Evolutionary conservation across 495 filamentous ascomycete species (phyloP), one percentile per base, ranked within the genome.

Genomic region (Tetracladium setigerum): DNA sequence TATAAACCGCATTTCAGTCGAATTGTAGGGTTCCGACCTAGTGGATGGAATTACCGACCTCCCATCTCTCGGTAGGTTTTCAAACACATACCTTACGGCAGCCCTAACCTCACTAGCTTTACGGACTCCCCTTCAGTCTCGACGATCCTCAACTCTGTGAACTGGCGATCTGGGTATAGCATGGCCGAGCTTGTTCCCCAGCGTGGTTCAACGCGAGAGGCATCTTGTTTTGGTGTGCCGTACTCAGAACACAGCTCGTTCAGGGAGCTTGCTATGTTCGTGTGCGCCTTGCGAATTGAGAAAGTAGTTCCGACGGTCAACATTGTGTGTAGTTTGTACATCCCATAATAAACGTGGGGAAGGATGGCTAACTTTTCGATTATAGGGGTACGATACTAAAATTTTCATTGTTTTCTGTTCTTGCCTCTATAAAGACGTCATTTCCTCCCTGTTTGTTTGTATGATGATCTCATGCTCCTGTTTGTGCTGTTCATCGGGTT

Each of bases 191-290:
- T 98, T 17, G 71, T 77, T 9, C 83, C 89, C 1, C 82, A 91
- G 67, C 73, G 88, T 1, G 94, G 92, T 5, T 84, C 81, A 60
- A 84, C 84, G 17, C 70, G 72, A 37, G 79, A 85, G 48, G 82
- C 84, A 17, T 81, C 79, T 48, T 94, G 87, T 56, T 95, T 87
- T 52, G 88, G 84, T 11, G 92, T 97, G 17, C 92, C 92, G 34
- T 98, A 98, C 59, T 87, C 82, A 43, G 92, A 98, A 67, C 92
- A 98, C 56, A 91, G 86, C 62, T 88, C 82, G 36, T 98, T 98
- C 59, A 70, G 92, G 16, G 92, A 98, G 71, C 63, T 98, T 62
- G 89, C 87, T 2, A 82, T 95, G 77, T 97, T 98, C 57, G 82
- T 87, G 52, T 92, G 90, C 67, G 81, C 81, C 44, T 62, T 98